A percentile compares a stretch with the other conserved stretches of the same genome.
Conservation (phyloP, 2,329 filamentous ascomycete species). For the Neoscytalidium dimidiatum region DNA sequence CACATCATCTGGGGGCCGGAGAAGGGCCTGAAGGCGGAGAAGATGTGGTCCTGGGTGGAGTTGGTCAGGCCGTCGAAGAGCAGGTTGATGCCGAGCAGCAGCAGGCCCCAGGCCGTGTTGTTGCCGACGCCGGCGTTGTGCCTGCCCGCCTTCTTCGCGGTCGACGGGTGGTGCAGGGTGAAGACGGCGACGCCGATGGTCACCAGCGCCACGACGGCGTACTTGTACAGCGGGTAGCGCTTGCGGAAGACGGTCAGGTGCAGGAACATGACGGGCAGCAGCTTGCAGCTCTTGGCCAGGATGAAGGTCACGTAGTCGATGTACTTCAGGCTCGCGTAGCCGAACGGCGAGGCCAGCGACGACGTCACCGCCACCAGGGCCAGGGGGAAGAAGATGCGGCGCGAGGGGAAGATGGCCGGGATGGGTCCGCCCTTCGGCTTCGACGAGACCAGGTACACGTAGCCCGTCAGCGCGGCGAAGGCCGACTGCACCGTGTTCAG, state of each 20-base stretch:
- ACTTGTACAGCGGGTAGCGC: constrained; percentile 93
- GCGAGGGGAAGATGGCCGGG: constrained; percentile 73
- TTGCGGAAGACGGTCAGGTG: constrained; percentile 90
- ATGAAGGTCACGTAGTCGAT: constrained; percentile 99
- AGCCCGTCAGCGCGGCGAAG: constrained; percentile 82
- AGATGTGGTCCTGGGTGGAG: constrained; percentile 94
- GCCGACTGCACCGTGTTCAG: constrained; percentile 94
- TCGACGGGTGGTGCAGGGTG: constrained; percentile 73
- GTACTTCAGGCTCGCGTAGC: constrained; percentile 87
- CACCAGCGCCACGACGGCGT: constrained; percentile 86
- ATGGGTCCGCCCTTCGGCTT: constrained; percentile 54
- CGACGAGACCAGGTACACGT: constrained; percentile 71
- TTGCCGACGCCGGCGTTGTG: constrained; percentile 44
- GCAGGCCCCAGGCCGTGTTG: constrained; percentile 74
- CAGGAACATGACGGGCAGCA: constrained; percentile 97
- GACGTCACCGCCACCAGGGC: constrained; percentile 83
- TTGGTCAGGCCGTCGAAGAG: constrained; percentile 96
- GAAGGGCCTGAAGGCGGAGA: constrained; percentile 73
- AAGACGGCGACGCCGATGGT: constrained; percentile 93
- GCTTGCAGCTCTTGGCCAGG: constrained; percentile 95
- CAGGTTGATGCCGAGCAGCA: constrained; percentile 84
- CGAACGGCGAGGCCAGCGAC: constrained; percentile 90
- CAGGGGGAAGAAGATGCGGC: constrained; percentile 73
- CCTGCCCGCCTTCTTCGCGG: constrained; percentile 40
- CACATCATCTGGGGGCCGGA: constrained; percentile 99